Evolutionary conservation across 2,329 filamentous ascomycete genomes (phyloP), one percentile per base, ranked within the genome.

Genomic region (Aspergillus tanneri): DNA sequence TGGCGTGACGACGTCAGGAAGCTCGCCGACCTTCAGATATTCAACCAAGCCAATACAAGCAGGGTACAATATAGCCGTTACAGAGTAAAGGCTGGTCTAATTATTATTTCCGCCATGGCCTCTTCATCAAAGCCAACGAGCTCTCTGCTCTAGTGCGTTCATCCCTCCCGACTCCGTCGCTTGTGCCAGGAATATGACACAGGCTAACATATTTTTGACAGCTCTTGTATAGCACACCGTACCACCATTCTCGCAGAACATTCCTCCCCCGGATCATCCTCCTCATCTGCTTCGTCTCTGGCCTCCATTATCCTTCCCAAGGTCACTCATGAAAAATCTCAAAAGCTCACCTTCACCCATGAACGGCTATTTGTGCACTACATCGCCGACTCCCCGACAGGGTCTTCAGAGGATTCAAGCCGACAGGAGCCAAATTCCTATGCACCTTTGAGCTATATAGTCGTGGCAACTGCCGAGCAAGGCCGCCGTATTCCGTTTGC

Each of bases 291-390:
- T 54, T 95, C 90, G 4, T 90, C 87, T 10, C 87, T 97, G 61
- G 90, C 92, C 58, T 93, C 90, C 36, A 79, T 96, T 61, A 90
- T 99, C 75, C 89, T 99, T 36, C 93, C 95, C 49, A 96, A 96
- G 71, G 95, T 99, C 77, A 79, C 81, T 47, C 93, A 99, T 75
- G 74, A 78, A 55, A 76, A 80, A 23, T 79, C 90, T 1, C 85
- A 95, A 66, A 96, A 96, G 73, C 83, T 95, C 57, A 97, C 92
- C 46, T 96, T 95, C 76, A 95, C 90, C 32, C 90, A 96, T 72
- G 88, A 90, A 73, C 78, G 85, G 51, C 85, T 95, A 70, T 90
- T 93, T 77, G 93, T 97, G 71, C 92, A 99, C 79, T 96, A 95
- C 78, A 87, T 97, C 66, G 83, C 91, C 63, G 88, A 93, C 66